Evolutionary conservation across 805 yeast species (phyloP).

Genomic region (Komagataella populi): DNA sequence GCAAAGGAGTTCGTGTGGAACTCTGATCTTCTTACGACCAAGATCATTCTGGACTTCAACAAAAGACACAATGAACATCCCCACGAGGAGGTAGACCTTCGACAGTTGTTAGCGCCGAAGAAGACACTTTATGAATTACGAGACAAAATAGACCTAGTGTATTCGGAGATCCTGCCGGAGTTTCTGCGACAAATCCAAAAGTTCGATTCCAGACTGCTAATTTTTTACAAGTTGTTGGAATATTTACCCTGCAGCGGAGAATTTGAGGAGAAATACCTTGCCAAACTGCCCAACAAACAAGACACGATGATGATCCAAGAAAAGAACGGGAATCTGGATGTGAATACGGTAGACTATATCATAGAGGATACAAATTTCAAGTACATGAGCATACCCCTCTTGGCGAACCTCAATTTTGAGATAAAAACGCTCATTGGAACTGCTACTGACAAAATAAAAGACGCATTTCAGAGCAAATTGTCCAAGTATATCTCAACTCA

Average conservation of each 20-base stretch:
- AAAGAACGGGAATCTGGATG: not conserved
- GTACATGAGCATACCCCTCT: not conserved
- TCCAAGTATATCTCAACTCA: not conserved
- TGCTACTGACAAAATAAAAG: not conserved
- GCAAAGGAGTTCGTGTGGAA: not conserved
- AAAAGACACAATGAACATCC: not conserved
- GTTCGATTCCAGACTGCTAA: not conserved
- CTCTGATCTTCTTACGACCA: not conserved
- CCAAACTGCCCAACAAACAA: not conserved
- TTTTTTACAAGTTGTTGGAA: not conserved
- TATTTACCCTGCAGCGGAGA: not conserved
- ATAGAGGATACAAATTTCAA: not conserved
- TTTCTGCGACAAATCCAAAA: not conserved
- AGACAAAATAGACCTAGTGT: not conserved
- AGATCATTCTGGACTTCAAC: not conserved
- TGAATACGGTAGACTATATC: not conserved
- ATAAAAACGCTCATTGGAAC: not conserved
- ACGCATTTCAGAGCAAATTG: not conserved
- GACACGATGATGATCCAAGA: not conserved
- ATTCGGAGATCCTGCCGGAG: not conserved
- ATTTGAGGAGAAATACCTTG: not conserved
- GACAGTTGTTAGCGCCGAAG: not conserved
- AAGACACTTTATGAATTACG: not conserved
- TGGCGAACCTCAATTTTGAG: not conserved
- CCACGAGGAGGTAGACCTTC: not conserved